These are phyloP conservation scores for Hemileccinum rubropunctum DNA, from an alignment of 768 basidiomycete genomes.

Conservation along the genomic window DNA sequence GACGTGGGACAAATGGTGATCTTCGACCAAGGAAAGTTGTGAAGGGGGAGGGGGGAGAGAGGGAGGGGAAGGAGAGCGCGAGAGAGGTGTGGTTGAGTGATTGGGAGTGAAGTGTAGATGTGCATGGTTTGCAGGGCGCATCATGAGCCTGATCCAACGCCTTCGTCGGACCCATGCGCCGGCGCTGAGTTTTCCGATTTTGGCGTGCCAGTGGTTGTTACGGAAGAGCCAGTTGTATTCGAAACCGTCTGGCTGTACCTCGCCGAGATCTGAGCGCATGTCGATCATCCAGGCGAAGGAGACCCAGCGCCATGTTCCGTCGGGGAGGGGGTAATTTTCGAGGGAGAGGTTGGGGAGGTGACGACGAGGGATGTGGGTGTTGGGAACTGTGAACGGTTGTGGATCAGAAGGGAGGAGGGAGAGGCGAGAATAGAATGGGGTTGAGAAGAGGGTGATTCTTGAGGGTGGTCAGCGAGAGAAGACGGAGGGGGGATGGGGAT, in stretches of 20 bases:
- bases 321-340: conserved; percentile 67
- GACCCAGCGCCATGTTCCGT: conserved; percentile 81
- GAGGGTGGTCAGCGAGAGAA: conserved; percentile 27
- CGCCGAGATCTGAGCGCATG: conserved; percentile 73
- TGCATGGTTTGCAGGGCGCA: conserved; percentile 50
- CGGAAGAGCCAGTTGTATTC: conserved; percentile 85
- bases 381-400: conserved; percentile 65
- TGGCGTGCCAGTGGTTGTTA: conserved; percentile 59
- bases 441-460: conserved; percentile 64
- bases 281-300: conserved; percentile 84
- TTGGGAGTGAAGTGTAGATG: not conserved
- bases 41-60: conserved; percentile 3
- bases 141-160: conserved; percentile 84
- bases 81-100: not conserved
- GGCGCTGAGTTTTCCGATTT: conserved; percentile 54
- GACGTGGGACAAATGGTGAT: conserved; percentile 34
- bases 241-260: conserved; percentile 80
- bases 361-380: conserved; percentile 35
- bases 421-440: conserved; percentile 65
- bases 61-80: conserved; percentile 6
- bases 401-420: conserved; percentile 74
- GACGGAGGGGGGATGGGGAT: not conserved
- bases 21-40: conserved; percentile 10
- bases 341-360: conserved; percentile 57
- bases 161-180: conserved; percentile 77